Conservation (phyloP, 176 grass and related monocot genomes). For the Oryza glaberrima region DNA sequence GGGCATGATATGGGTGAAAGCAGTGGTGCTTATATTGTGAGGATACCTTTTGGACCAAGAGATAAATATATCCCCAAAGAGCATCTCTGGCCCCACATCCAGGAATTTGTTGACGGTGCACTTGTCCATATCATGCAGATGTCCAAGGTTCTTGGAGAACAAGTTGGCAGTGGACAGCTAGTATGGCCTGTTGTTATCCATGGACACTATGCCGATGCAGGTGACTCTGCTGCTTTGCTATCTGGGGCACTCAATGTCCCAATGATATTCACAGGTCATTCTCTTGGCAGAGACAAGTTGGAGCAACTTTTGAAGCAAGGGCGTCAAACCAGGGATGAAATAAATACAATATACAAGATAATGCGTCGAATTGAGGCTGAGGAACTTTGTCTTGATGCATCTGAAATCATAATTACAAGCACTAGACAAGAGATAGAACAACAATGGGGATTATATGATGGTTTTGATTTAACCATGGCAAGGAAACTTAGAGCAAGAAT, state of each 20-base stretch:
- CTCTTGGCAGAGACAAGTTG: slow-evolving; percentile 84
- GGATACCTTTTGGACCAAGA: slow-evolving; percentile 86
- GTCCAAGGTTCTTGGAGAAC: slow-evolving; percentile 81
- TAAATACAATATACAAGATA: slow-evolving; percentile 85
- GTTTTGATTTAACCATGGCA: slow-evolving; percentile 77
- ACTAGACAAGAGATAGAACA: slow-evolving; percentile 87
- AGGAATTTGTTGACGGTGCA: slow-evolving; percentile 91
- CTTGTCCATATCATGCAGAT: slow-evolving; percentile 75
- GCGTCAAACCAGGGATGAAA: slow-evolving; percentile 73
- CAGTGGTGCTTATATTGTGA: slow-evolving; percentile 79
- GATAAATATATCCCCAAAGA: slow-evolving; percentile 84
- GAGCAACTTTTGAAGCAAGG: slow-evolving; percentile 91
- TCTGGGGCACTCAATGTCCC: slow-evolving; percentile 87
- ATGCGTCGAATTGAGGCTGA: slow-evolving; percentile 84
- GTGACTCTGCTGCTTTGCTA: slow-evolving; percentile 82
- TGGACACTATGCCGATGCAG: slow-evolving; percentile 89
- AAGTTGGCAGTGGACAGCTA: slow-evolving; percentile 65
- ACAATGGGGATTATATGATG: slow-evolving; percentile 85
- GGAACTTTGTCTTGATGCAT: slow-evolving; percentile 79
- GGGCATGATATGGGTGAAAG: slow-evolving; percentile 65
- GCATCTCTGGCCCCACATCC: slow-evolving; percentile 78
- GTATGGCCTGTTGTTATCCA: slow-evolving; percentile 86
- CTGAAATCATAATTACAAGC: slow-evolving; percentile 88
- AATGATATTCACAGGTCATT: slow-evolving; percentile 91
- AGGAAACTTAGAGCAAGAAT: slow-evolving; percentile 65